Evolutionary conservation across 371 early-diverging fungal genomes (phyloP), one percentile per base, ranked within the genome.

Genomic region (Zychaea mexicana): DNA sequence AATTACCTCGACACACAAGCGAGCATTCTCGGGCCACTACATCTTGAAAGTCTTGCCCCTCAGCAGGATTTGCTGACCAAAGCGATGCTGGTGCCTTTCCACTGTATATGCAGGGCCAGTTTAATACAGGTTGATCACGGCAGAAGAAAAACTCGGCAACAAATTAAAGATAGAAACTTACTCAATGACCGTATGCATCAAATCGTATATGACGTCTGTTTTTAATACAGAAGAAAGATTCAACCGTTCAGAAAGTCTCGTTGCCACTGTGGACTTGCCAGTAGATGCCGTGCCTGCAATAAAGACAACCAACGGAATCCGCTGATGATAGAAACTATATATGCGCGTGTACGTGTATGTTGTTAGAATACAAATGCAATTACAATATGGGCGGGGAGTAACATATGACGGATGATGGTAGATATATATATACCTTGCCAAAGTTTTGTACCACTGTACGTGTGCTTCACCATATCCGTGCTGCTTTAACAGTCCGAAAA

Each of bases 181-280:
- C 73, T 75, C 72, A 12, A 61, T 68, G 33, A 74, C 66, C 2
- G 71, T 73, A 49, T 72, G 73, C 64, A 71, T 73, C 52, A 76
- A 55, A 38, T 75, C 76, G 66, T 69, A 73, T 10, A 76, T 55
- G 12, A 76, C 69, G 49, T 77, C 77, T 7, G 77, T 73, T 46
- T 74, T 72, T n/a, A 77, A 57, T 6, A 77, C 77, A 7, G 68
- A 70, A 1, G 77, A 71, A 21, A 77, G 49, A 49, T 77, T 77
- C 19, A 77, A 45, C 15, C 75, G 71, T 39, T 77, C 77, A 10
- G 75, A 68, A 13, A 77, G 54, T 19, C 53, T 33, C 12, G 76
- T 77, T 5, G 77, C 77, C 27, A 77, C 68, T 1, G 77, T 74
- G 4, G 73, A 70, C 52, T 77, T 77, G 49, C 76, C 73, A 3